A percentile compares a stretch with the other conserved stretches of the same genome.
Conservation (phyloP, 106 monocot species). For the Posidonia australis region DNA sequence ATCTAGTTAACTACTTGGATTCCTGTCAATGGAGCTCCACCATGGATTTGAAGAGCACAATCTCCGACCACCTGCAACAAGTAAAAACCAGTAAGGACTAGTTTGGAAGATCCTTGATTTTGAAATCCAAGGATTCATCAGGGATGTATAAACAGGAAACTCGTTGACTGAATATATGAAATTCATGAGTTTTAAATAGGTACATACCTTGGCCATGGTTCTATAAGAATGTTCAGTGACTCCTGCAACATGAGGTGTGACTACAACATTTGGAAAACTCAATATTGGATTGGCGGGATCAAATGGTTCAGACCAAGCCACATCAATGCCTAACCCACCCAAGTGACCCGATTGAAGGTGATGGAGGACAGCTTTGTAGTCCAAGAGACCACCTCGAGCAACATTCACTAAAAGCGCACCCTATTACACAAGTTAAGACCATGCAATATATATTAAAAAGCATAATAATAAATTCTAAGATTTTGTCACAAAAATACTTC, state of each 20-base stretch:
- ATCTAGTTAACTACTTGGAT: conserved; percentile 17
- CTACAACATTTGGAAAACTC: conserved; percentile 72
- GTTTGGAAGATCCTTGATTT: too few species aligned
- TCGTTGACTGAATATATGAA: background rate
- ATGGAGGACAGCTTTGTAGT: conserved; percentile 57
- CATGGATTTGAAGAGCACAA: conserved; percentile 18
- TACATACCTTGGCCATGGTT: conserved; percentile 80
- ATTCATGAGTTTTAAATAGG: background rate
- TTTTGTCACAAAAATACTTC: too few species aligned
- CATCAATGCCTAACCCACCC: conserved; percentile 85
- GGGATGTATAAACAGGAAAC: too few species aligned
- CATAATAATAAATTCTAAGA: too few species aligned
- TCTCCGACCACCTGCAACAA: conserved; percentile 9
- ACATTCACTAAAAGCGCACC: conserved; percentile 74
- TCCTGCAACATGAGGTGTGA: conserved; percentile 75
- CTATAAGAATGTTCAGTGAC: conserved; percentile 76
- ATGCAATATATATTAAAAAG: too few species aligned
- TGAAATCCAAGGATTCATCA: too few species aligned
- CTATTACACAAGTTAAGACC: too few species aligned
- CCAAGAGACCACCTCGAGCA: conserved; percentile 72
- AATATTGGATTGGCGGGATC: conserved; percentile 85
- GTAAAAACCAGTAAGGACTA: background rate
- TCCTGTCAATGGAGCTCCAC: conserved; percentile 13
- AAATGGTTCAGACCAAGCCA: conserved; percentile 92
- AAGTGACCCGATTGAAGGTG: conserved; percentile 69